Evolutionary conservation across 805 yeast genomes (phyloP).

Genomic region (Sungouiozyma ichnusensis): DNA sequence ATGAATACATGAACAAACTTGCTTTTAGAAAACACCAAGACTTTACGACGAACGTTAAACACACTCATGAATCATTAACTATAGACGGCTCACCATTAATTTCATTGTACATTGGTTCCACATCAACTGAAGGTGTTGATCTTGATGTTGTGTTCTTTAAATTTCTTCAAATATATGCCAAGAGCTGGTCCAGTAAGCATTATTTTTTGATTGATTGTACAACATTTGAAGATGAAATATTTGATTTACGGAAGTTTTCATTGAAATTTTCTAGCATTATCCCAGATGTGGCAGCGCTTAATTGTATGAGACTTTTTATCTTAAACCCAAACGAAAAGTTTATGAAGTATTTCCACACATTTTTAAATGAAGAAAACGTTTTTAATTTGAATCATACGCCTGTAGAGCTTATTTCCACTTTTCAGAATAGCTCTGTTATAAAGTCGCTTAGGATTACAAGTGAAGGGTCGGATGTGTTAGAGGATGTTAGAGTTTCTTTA

Average conservation of each 20-base stretch:
- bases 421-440: constrained; percentile 36
- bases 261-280: constrained; percentile 34
- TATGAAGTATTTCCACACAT: constrained; percentile 16
- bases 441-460: constrained; percentile 36
- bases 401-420: constrained; percentile 35
- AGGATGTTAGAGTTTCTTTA: constrained; percentile 43
- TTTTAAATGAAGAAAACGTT: constrained; percentile 17
- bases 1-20: constrained; percentile 66
- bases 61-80: constrained; percentile 55
- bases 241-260: constrained; percentile 15
- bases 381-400: constrained; percentile 23
- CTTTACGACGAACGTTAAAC: constrained; percentile 23
- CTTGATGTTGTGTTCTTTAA: constrained; percentile 47
- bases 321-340: constrained; percentile 30
- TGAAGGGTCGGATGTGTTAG: constrained; percentile 32
- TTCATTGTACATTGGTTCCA: constrained; percentile 38
- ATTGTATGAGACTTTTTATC: constrained; percentile 45
- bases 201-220: constrained; percentile 62
- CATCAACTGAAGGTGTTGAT: constrained; percentile 29
- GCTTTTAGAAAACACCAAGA: constrained; percentile 41
- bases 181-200: constrained; percentile 61
- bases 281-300: constrained; percentile 41
- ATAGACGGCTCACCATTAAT: constrained; percentile 66
- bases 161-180: constrained; percentile 52
- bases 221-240: constrained; percentile 33